Conservation (phyloP, 192 early-diverging fungal genomes). For the Backusella mclennaniae region DNA sequence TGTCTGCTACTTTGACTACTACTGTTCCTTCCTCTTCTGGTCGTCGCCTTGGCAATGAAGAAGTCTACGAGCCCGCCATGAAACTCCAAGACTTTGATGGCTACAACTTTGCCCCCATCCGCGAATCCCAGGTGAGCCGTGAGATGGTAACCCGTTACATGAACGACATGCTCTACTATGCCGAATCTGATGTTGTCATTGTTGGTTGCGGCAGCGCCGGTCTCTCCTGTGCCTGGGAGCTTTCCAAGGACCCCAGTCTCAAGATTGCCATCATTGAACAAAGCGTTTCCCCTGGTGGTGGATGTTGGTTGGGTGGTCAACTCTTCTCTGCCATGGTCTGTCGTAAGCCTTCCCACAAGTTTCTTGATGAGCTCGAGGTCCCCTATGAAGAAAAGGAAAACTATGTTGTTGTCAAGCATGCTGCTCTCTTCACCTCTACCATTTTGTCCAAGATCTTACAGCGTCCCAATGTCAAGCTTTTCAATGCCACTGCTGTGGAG, state of each 20-base stretch:
- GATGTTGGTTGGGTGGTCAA: slow-evolving; percentile 74
- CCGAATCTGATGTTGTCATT: slow-evolving; percentile 69
- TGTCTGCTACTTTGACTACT: slow-evolving; percentile 12
- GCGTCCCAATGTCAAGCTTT: slow-evolving; percentile 65
- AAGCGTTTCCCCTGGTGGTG: slow-evolving; percentile 69
- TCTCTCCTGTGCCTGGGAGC: slow-evolving; percentile 64
- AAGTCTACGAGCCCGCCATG: neutral
- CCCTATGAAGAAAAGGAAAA: slow-evolving; percentile 72
- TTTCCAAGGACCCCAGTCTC: slow-evolving; percentile 59
- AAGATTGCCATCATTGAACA: slow-evolving; percentile 72
- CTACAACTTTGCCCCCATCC: slow-evolving; percentile 55
- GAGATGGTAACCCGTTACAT: slow-evolving; percentile 70
- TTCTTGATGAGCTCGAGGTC: slow-evolving; percentile 63
- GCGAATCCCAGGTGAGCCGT: slow-evolving; percentile 59
- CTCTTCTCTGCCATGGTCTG: slow-evolving; percentile 70
- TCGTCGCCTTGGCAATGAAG: slow-evolving; percentile 11
- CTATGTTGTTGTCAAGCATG: slow-evolving; percentile 73
- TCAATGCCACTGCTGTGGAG: slow-evolving; percentile 75
- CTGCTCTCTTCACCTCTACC: slow-evolving; percentile 72
- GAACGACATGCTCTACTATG: slow-evolving; percentile 60
- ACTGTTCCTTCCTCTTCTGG: slow-evolving; percentile 5
- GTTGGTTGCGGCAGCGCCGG: slow-evolving; percentile 74
- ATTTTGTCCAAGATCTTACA: slow-evolving; percentile 63
- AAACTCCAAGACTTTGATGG: slow-evolving; percentile 22
- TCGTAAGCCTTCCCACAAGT: slow-evolving; percentile 65